Evolutionary conservation across 192 early-diverging fungal species (phyloP), one percentile per base, ranked within the genome.

Genomic region (Coemansia guatemalensis): DNA sequence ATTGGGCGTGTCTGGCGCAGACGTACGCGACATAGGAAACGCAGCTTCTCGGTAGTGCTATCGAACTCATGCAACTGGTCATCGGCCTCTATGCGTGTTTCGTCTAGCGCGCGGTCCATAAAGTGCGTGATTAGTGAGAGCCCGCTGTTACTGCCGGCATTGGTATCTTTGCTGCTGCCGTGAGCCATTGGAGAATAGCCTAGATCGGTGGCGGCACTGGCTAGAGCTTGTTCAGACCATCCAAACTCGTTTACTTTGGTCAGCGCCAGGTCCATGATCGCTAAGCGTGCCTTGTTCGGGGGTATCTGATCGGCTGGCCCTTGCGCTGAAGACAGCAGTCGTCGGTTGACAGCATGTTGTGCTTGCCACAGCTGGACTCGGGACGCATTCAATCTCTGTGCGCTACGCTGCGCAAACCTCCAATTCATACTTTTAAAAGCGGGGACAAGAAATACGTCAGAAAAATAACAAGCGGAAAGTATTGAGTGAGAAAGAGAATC

Each of bases 51-150:
- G 25, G 65, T 60, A 0, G 80, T 64, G 27, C 69, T 58, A 14
- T 78, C 53, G 20, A 75, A 69, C 48, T 78, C 78, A 67, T 82
- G 74, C 32, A 82, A 63, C 54, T 91, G 68, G 53, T 86, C 84
- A 54, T 86, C 82, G 59, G 88, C 77, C 54, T 92, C 88, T 8
- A 75, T 66, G 8, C 80, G 60, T 33, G 90, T 84, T 4, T 85
- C 69, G 56, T 78, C 70, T 5, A 87, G 81, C 11, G 86, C 83
- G 18, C 87, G 83, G 58, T 85, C 67, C 69, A 97, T 72, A 65
- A 93, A 94, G 65, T 88, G 87, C 25, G 86, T 84, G 30, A 95
- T 83, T 49, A 97, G 69, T 18, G 88, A 88, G 6, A 88, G 72
- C 17, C 82, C 83, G 6, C 91, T 92, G 3, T 81, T 69, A 1